Evolutionary conservation across 1,284 basidiomycete species (phyloP).

Genomic region (Melampsora americana): DNA sequence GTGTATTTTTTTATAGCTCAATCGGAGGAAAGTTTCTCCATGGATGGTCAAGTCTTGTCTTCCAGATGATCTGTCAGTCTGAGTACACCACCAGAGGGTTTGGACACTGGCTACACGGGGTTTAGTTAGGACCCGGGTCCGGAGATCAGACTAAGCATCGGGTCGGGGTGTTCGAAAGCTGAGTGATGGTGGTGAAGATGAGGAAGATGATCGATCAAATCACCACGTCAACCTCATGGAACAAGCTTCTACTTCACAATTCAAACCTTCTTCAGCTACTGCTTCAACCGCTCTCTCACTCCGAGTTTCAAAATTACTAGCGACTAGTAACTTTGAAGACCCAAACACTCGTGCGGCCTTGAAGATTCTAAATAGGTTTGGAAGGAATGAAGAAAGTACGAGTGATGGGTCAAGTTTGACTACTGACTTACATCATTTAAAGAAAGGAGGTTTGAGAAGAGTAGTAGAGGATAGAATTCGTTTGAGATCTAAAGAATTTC

Average conservation of each 20-base stretch:
- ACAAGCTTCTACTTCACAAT: background rate
- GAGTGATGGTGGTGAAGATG: too few relatives aligned
- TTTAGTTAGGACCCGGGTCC: too few relatives aligned
- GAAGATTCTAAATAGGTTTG: constrained; percentile 74
- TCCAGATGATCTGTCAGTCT: too few relatives aligned
- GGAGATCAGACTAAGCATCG: too few relatives aligned
- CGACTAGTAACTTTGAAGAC: constrained; percentile 74
- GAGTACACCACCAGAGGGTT: too few relatives aligned
- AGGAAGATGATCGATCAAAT: too few relatives aligned
- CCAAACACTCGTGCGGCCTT: constrained; percentile 73
- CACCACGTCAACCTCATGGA: background rate
- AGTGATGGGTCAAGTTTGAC: constrained; percentile 42
- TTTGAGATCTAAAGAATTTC: constrained; percentile 49
- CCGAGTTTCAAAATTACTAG: constrained; percentile 81
- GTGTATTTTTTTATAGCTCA: too few relatives aligned
- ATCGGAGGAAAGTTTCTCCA: too few relatives aligned
- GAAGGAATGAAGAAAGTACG: constrained; percentile 52
- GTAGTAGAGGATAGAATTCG: constrained; percentile 53
- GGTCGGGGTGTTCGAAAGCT: too few relatives aligned
- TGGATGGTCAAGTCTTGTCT: too few relatives aligned
- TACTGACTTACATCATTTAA: constrained; percentile 11
- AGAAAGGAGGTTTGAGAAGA: constrained; percentile 23
- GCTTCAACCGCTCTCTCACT: constrained; percentile 59
- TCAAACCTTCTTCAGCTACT: background rate
- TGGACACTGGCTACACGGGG: too few relatives aligned